Conservation (phyloP, 1,284 basidiomycete genomes). For the Melampsora americana region DNA sequence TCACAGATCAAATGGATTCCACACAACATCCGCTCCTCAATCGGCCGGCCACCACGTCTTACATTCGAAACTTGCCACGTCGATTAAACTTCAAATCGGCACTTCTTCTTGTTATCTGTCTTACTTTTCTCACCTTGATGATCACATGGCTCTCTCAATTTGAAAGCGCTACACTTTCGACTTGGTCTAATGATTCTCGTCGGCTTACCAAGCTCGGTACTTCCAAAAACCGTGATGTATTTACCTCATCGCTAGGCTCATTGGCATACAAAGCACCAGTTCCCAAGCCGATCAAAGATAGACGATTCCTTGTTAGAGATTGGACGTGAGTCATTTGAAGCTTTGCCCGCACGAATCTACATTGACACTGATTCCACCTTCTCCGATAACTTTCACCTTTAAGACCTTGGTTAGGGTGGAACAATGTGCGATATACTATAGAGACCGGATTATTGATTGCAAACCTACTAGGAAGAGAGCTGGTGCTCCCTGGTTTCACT, state of each 20-base stretch:
- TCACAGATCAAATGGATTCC: too few relatives aligned
- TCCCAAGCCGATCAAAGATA: not conserved
- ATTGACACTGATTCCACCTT: not conserved
- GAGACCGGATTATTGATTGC: conserved; percentile 36
- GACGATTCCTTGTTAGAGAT: conserved; percentile 37
- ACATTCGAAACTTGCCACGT: too few relatives aligned
- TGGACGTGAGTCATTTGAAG: conserved; percentile 19
- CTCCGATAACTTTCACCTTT: not conserved
- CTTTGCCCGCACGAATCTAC: not conserved
- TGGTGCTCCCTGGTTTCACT: conserved; percentile 39
- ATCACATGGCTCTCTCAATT: not conserved
- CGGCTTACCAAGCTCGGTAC: not conserved
- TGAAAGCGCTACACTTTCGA: not conserved
- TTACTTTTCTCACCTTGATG: not conserved
- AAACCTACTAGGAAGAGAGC: conserved; percentile 26
- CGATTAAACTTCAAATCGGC: not conserved
- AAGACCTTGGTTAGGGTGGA: conserved; percentile 26
- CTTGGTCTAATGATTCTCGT: not conserved
- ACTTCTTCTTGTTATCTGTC: not conserved
- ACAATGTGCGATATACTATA: conserved; percentile 37
- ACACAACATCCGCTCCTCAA: too few relatives aligned
- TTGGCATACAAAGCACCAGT: not conserved
- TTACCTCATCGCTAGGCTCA: not conserved
- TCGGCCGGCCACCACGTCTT: too few relatives aligned
- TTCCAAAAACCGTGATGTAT: not conserved